phyloP scores from a whole-genome alignment of 129 eudicot genomes.

The Mikania micrantha region DNA sequence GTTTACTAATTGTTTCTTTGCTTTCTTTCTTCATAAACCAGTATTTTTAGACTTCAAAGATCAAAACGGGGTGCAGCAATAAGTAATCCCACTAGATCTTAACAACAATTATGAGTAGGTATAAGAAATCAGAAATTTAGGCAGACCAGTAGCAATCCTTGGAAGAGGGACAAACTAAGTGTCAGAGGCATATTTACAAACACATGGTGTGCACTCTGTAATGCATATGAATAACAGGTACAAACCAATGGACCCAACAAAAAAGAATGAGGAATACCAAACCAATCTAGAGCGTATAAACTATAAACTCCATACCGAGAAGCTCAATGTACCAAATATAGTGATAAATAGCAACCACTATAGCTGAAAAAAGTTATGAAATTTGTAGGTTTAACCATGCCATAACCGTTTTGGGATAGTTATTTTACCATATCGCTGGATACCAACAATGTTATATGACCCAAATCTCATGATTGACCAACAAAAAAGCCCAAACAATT shows the following conservation, averaged over 20 bases:
- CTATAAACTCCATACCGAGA: slow-evolving; percentile 2
- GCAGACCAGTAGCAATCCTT: not conserved
- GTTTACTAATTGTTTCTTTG: not conserved
- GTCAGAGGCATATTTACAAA: slow-evolving; percentile 13
- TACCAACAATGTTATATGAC: not conserved
- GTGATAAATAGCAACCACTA: too few relatives aligned
- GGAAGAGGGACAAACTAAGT: not conserved
- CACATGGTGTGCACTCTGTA: slow-evolving; percentile 16
- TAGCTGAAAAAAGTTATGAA: too few relatives aligned
- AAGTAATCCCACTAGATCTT: not conserved
- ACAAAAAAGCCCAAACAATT: not conserved
- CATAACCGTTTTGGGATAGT: too few relatives aligned
- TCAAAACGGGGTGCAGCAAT: not conserved
- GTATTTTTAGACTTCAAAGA: not conserved
- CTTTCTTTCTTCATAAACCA: not conserved
- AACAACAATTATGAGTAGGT: not conserved
- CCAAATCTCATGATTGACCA: not conserved
- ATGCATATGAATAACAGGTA: not conserved
- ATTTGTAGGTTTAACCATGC: not conserved
- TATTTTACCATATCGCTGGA: too few relatives aligned
- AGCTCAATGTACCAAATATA: not conserved
- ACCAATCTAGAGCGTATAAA: not conserved
- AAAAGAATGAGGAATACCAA: not conserved
- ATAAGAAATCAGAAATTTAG: not conserved
- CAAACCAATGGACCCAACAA: not conserved